Conservation (phyloP, 768 basidiomycete species). For the Jaapia argillacea region DNA sequence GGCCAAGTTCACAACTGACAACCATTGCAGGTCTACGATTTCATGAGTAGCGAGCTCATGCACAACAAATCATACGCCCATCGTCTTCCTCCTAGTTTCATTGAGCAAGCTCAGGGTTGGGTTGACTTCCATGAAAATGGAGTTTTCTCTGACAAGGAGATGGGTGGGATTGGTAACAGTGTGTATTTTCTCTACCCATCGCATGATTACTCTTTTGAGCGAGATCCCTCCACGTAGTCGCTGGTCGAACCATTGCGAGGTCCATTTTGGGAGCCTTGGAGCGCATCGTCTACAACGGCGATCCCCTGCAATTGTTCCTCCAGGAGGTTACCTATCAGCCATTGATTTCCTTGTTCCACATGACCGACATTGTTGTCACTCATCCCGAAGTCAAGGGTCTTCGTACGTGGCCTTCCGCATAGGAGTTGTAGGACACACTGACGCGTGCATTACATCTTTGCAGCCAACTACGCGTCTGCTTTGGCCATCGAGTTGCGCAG, state of each 20-base stretch:
- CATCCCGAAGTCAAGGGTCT: slow-evolving; percentile 53
- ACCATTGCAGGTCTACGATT: slow-evolving; percentile 56
- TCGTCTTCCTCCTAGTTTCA: slow-evolving; percentile 68
- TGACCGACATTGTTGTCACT: slow-evolving; percentile 50
- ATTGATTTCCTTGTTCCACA: slow-evolving; percentile 81
- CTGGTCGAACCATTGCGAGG: slow-evolving; percentile 70
- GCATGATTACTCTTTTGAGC: no score
- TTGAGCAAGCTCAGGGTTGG: slow-evolving; percentile 64
- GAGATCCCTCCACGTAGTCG: slow-evolving; percentile 60
- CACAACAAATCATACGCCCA: slow-evolving; percentile 80
- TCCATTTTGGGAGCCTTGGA: slow-evolving; percentile 64
- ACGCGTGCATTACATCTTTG: background rate
- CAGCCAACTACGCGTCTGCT: slow-evolving; percentile 68
- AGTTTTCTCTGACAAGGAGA: slow-evolving; percentile 55
- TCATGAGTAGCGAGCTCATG: slow-evolving; percentile 59
- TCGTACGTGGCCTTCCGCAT: slow-evolving; percentile 36
- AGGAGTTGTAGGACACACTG: background rate
- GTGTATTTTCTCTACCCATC: slow-evolving; percentile 19
- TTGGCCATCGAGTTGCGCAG: slow-evolving; percentile 73
- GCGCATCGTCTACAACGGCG: slow-evolving; percentile 69
- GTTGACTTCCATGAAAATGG: slow-evolving; percentile 77
- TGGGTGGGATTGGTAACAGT: slow-evolving; percentile 73
- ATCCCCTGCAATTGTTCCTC: slow-evolving; percentile 71
- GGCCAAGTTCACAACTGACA: background rate
- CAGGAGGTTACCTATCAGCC: slow-evolving; percentile 83